These are phyloP conservation scores for Schoenoplectus tabernaemontani DNA, from an alignment of 202 grass and related monocot genomes.

Conservation along the genomic window DNA sequence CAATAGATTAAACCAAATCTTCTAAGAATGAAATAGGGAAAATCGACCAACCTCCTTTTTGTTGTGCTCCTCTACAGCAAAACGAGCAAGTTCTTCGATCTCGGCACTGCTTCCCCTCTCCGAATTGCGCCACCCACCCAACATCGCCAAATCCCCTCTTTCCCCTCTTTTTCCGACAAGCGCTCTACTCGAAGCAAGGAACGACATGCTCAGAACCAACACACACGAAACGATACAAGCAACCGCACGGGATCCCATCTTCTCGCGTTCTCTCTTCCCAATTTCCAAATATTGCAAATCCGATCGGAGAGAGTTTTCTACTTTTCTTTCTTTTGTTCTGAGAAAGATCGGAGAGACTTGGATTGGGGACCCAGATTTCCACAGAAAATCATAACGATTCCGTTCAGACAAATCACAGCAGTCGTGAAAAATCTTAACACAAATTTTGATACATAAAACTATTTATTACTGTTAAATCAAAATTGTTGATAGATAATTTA, in stretches of 20 bases:
- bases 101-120: constrained; percentile 15
- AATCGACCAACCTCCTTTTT: constrained; percentile 26
- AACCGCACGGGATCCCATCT: constrained; percentile 18
- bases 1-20: not conserved
- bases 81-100: constrained; percentile 27
- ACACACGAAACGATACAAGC: not conserved
- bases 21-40: not conserved
- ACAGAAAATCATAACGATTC: too few relatives aligned
- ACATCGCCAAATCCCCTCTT: not conserved
- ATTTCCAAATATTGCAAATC: not conserved
- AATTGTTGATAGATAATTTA: too few relatives aligned
- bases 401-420: too few relatives aligned
- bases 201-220: constrained; percentile 5
- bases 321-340: too few relatives aligned
- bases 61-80: constrained; percentile 26
- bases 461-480: too few relatives aligned
- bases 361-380: too few relatives aligned
- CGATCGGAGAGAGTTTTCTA: not conserved
- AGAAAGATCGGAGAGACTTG: too few relatives aligned
- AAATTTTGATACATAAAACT: too few relatives aligned
- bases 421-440: too few relatives aligned
- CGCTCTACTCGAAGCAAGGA: constrained; percentile 2
- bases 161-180: not conserved
- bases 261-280: not conserved
- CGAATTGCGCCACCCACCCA: constrained; percentile 13